Evolutionary conservation across 2,329 filamentous ascomycete species (phyloP), one percentile per base, ranked within the genome.

Genomic region (Apiospora koreana): DNA sequence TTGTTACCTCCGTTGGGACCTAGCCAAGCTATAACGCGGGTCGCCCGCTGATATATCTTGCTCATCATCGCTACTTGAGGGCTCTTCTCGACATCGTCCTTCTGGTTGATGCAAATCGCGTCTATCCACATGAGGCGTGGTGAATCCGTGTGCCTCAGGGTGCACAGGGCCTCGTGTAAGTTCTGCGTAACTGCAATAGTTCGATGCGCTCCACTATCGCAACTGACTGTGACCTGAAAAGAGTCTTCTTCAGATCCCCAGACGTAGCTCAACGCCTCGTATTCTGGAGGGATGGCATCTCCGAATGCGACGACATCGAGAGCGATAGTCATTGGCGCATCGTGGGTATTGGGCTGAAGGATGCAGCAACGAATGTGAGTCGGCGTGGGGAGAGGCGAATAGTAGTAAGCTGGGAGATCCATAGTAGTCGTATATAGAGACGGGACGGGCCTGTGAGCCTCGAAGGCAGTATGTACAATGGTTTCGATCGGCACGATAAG

Each of bases 401-500:
- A 38, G 28, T n/a, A n/a, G n/a, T n/a, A n/a, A n/a, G n/a, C n/a
- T n/a, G n/a, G n/a, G n/a, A n/a, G n/a, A n/a, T n/a, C n/a, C n/a
- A n/a, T n/a, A n/a, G n/a, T n/a, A n/a, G n/a, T n/a, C n/a, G n/a
- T n/a, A n/a, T n/a, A n/a, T n/a, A n/a, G n/a, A n/a, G n/a, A n/a
- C n/a, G n/a, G n/a, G n/a, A n/a, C n/a, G n/a, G n/a, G n/a, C n/a
- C n/a, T n/a, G n/a, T n/a, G n/a, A n/a, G n/a, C n/a, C n/a, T n/a
- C n/a, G n/a, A n/a, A n/a, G n/a, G n/a, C n/a, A n/a, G n/a, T n/a
- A n/a, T n/a, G n/a, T n/a, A n/a, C n/a, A n/a, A n/a, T n/a, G n/a
- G n/a, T n/a, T 67, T 58, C 64, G 35, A 4, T 31, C 3, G 69
- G 69, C 23, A 64, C 65, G 14, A 65, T 66, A 45, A 70, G 67